Evolutionary conservation across 495 filamentous ascomycete genomes (phyloP), one percentile per base, ranked within the genome.

Genomic region (Coniosporium apollinis): DNA sequence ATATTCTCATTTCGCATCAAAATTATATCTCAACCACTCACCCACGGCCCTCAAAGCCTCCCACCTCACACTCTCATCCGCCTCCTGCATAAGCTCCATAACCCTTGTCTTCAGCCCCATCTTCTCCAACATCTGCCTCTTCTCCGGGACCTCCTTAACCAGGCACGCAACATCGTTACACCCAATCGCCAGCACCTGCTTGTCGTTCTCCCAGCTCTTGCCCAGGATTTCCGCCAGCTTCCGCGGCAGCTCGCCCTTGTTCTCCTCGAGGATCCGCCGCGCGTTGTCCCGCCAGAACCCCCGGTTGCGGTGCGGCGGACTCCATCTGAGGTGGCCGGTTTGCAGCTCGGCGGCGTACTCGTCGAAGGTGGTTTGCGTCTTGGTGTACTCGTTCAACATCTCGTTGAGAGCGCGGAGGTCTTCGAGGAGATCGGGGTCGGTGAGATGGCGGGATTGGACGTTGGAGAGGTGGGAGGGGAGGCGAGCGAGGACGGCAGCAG

Each of bases 281-380:
- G 91, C 82, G 45, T 97, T 93, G 41, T 94, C 89, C 31, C 72
- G 74, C 89, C 89, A 97, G 65, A 97, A 97, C 13, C 70, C 68
- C 13, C 73, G 65, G 58, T 80, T 86, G 46, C 84, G 81, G 54
- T 97, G 89, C 2, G 91, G 87, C 22, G 89, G 91, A 6, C 80
- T 87, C 89, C 89, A 97, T 47, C 83, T 75, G 26, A 97, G 67
- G 52, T 92, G 85, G 22, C 89, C 87, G 3, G 81, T 74, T 33
- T 80, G 71, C 22, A 97, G 62, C 58, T 97, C 89, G 28, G 79
- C 77, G 9, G 83, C 79, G 55, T 97, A 97, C 51, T 92, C 76
- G 57, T 94, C 87, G 45, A 97, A 91, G 0, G 87, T 97, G 4
- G 91, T 97, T 60, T 94, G 91, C 24, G 82, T 89, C 52, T 82